These are phyloP conservation scores for Plasmodium cynomolgi DNA, from an alignment of 169 alveolate genomes.

Conservation along the genomic window DNA sequence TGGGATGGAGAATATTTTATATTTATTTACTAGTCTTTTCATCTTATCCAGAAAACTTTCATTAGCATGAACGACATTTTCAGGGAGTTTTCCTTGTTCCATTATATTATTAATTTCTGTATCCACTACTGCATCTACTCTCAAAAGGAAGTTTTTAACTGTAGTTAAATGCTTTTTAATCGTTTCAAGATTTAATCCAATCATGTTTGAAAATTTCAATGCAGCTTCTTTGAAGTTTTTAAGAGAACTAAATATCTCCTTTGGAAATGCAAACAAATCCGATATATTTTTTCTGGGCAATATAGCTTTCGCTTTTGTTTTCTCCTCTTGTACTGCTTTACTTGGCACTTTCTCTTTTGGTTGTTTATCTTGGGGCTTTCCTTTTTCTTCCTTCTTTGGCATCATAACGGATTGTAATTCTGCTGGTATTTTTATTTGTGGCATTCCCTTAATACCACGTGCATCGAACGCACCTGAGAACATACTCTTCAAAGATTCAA, in stretches of 20 bases:
- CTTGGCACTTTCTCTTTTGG: neutral
- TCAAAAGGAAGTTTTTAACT: slow-evolving; percentile 17
- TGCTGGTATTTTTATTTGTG: neutral
- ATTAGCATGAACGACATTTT: neutral
- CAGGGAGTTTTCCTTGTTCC: neutral
- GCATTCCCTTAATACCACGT: neutral
- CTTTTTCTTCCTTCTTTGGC: neutral
- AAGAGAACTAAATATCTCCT: neutral
- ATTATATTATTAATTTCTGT: slow-evolving; percentile 6
- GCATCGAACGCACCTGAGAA: neutral
- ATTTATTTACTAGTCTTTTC: slow-evolving; percentile 25
- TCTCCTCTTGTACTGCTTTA: neutral
- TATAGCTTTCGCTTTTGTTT: neutral
- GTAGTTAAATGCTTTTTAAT: slow-evolving; percentile 6
- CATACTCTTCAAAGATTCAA: neutral
- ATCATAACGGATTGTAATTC: neutral
- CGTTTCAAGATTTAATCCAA: neutral
- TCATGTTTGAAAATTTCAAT: neutral
- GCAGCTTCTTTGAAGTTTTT: slow-evolving; percentile 4
- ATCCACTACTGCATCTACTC: slow-evolving; percentile 18
- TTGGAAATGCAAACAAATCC: neutral
- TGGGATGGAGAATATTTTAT: slow-evolving; percentile 26
- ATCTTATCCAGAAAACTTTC: slow-evolving; percentile 11
- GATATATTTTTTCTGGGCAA: neutral
- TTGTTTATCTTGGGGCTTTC: neutral